Evolutionary conservation across 177 flowering plant genomes (phyloP).

Genomic region (Vitis hybrid): DNA sequence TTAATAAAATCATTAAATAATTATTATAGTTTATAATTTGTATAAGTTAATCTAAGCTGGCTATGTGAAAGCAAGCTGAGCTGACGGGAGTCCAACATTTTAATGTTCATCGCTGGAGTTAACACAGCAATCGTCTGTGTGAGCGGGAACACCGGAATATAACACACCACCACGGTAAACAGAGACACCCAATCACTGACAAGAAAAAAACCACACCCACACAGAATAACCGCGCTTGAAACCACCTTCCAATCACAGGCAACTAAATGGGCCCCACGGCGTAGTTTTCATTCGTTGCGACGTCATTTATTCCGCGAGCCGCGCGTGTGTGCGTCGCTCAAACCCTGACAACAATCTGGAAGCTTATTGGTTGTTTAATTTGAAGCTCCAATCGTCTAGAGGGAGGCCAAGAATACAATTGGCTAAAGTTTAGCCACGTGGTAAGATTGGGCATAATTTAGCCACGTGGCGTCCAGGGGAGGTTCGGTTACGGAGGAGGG

Average conservation of each 20-base stretch:
- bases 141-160: not conserved
- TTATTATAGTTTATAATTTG: too few relatives aligned
- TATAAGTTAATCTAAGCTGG: too few relatives aligned
- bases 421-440: not conserved
- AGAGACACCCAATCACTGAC: conserved; percentile 21
- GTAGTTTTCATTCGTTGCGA: conserved; percentile 1
- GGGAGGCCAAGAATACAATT: not conserved
- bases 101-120: too few relatives aligned
- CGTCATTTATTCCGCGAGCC: not conserved
- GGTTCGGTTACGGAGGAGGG: not conserved
- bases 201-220: conserved; percentile 9
- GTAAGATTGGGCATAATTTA: too few relatives aligned
- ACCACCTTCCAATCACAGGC: conserved; percentile 6
- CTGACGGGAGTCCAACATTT: too few relatives aligned
- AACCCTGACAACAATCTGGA: conserved; percentile 16
- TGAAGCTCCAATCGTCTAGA: not conserved
- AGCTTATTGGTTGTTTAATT: conserved; percentile 9
- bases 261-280: conserved; percentile 3
- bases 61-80: too few relatives aligned
- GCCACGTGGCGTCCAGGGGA: not conserved
- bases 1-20: too few relatives aligned
- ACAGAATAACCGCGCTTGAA: conserved; percentile 6
- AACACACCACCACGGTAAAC: not conserved
- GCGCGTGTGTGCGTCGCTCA: conserved; percentile 15
- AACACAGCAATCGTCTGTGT: not conserved